These are phyloP conservation scores for Crithidia acanthocephali DNA, from an alignment of 208 protist genomes.

Conservation along the genomic window DNA sequence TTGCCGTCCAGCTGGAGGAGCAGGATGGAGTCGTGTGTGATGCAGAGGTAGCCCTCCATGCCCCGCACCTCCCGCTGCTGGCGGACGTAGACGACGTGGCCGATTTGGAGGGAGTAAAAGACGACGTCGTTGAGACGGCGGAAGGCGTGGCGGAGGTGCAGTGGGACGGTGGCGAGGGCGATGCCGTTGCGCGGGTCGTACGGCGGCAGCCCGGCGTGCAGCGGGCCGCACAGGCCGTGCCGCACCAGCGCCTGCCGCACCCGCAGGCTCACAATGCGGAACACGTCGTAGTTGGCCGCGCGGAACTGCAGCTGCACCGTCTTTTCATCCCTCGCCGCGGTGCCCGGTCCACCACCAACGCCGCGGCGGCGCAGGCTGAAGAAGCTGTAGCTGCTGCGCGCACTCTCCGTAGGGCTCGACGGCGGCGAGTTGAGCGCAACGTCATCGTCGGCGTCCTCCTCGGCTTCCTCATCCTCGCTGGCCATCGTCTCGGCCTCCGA, in stretches of 20 bases:
- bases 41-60: conserved; percentile 42
- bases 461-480: conserved; percentile 22
- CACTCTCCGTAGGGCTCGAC: conserved; percentile 22
- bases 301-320: conserved; percentile 39
- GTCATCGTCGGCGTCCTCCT: conserved; percentile 23
- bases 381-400: conserved; percentile 32
- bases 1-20: conserved; percentile 46
- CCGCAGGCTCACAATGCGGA: conserved; percentile 43
- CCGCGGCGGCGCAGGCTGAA: conserved; percentile 14
- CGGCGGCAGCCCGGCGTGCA: conserved; percentile 54
- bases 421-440: conserved; percentile 36
- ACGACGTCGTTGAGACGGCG: conserved; percentile 46
- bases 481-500: conserved; percentile 21
- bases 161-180: conserved; percentile 51
- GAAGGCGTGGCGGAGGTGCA: conserved; percentile 57
- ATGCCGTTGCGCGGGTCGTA: conserved; percentile 71
- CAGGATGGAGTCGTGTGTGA: conserved; percentile 53
- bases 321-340: conserved; percentile 15
- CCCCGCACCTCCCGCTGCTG: conserved; percentile 53
- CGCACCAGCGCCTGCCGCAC: conserved; percentile 49
- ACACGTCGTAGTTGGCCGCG: conserved; percentile 46
- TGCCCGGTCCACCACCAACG: neutral
- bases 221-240: conserved; percentile 41
- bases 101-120: conserved; percentile 57
- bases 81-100: conserved; percentile 49